A percentile compares a stretch with the other conserved stretches of the same genome.
Conservation (phyloP, 2,329 filamentous ascomycete species). For the Annulohypoxylon truncatum region DNA sequence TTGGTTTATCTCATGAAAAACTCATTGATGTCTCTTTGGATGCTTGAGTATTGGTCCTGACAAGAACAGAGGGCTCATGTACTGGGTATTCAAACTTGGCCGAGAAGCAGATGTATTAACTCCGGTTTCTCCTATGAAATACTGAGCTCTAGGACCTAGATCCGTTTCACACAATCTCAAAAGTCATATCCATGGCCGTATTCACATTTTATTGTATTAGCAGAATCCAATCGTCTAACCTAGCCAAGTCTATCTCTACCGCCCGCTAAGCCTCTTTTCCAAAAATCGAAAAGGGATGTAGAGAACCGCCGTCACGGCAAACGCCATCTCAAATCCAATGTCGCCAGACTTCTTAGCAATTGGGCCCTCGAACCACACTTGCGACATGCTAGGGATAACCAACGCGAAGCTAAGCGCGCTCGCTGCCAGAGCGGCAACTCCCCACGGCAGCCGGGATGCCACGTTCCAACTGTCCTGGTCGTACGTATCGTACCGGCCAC, state of each 20-base stretch:
- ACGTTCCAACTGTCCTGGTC: slow-evolving; percentile 55
- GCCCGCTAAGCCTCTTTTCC: slow-evolving; percentile 51
- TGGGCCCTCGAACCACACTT: slow-evolving; percentile 71
- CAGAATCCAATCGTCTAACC: slow-evolving; percentile 2
- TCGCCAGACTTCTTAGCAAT: slow-evolving; percentile 71
- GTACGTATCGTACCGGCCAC: slow-evolving; percentile 50
- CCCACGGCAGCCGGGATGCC: slow-evolving; percentile 53
- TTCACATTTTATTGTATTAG: slow-evolving; percentile 67
- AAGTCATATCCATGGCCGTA: neutral
- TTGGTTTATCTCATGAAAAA: neutral
- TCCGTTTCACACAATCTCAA: neutral
- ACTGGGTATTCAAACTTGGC: too few species aligned
- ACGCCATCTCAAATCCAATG: slow-evolving; percentile 73
- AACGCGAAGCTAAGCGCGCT: slow-evolving; percentile 56
- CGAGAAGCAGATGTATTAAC: neutral
- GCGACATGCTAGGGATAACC: slow-evolving; percentile 69
- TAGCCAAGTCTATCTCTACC: slow-evolving; percentile 31
- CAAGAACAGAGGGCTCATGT: too few species aligned
- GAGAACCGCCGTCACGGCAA: slow-evolving; percentile 59
- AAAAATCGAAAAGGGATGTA: slow-evolving; percentile 57
- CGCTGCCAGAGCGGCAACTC: slow-evolving; percentile 54
- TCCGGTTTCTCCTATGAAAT: neutral
- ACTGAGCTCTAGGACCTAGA: neutral
- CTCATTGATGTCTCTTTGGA: too few species aligned
- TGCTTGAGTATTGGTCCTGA: too few species aligned